Evolutionary conservation across 176 grass and related monocot species (phyloP).

Genomic region (Zea luxurians): DNA sequence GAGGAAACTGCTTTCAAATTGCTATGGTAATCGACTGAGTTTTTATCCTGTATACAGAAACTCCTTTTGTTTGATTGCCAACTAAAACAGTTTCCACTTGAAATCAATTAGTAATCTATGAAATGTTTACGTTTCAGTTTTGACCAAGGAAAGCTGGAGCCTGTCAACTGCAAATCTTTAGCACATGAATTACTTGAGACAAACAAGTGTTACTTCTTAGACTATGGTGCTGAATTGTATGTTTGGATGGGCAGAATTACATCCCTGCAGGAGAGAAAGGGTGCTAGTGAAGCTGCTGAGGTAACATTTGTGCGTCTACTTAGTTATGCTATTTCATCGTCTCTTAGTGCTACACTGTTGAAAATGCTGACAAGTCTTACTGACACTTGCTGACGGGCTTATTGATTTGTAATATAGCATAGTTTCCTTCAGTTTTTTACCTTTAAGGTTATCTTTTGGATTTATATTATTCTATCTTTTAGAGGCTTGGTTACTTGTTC

Average conservation of each 20-base stretch:
- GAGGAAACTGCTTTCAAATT: constrained; percentile 62
- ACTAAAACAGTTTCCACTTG: not conserved
- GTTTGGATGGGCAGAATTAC: constrained; percentile 92
- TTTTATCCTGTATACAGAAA: constrained; percentile 21
- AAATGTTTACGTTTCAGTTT: constrained; percentile 52
- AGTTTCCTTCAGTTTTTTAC: not conserved
- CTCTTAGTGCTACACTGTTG: constrained; percentile 1
- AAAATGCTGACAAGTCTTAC: not conserved
- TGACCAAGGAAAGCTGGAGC: constrained; percentile 63
- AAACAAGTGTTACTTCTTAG: constrained; percentile 89
- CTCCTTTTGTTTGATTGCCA: constrained; percentile 9
- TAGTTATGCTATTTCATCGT: not conserved
- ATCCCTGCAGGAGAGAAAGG: constrained; percentile 86
- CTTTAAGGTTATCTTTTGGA: not conserved
- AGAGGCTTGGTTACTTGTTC: constrained; percentile 10
- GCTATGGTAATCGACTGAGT: constrained; percentile 39
- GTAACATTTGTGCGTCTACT: constrained; percentile 42
- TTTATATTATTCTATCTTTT: not conserved
- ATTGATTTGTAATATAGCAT: constrained; percentile 25
- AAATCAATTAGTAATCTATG: constrained; percentile 29
- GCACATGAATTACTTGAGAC: constrained; percentile 76
- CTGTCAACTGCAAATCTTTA: constrained; percentile 55
- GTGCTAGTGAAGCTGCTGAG: constrained; percentile 77
- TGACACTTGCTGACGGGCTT: not conserved
- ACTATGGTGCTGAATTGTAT: constrained; percentile 73